A percentile compares a stretch with the other conserved stretches of the same genome.
phyloP scores from a whole-genome alignment of 1,284 basidiomycete species.

The Kwoniella shivajii region DNA sequence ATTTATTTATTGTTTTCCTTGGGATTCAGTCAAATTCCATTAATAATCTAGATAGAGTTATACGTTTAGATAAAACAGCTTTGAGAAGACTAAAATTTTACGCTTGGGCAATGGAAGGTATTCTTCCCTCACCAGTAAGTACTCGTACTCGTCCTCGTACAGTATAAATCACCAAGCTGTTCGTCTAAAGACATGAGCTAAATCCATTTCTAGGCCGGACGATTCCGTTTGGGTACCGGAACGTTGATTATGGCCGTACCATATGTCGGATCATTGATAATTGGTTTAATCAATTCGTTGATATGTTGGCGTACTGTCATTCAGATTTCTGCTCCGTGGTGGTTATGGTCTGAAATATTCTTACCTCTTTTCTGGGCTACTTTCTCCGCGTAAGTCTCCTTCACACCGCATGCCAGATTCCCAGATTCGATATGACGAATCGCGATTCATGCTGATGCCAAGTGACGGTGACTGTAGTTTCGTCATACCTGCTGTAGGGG shows the following conservation, averaged over 20 bases:
- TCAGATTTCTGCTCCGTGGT: conserved; percentile 6
- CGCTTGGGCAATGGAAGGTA: conserved; percentile 17
- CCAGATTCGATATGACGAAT: no score
- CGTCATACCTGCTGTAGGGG: neutral
- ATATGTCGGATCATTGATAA: conserved; percentile 1
- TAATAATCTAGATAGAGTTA: neutral
- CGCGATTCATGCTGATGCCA: no score
- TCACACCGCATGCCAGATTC: no score
- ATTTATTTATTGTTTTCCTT: no score
- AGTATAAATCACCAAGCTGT: neutral
- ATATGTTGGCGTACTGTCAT: neutral
- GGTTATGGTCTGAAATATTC: conserved; percentile 11
- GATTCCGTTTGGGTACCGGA: conserved; percentile 3
- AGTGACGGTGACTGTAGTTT: no score
- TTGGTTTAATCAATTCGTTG: neutral
- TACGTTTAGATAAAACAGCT: neutral
- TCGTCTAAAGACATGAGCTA: neutral
- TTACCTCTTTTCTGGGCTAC: conserved; percentile 4
- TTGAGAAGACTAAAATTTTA: conserved; percentile 8
- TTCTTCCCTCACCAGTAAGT: conserved; percentile 16
- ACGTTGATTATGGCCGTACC: conserved; percentile 1
- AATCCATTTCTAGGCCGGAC: neutral
- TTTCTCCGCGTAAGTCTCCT: conserved; percentile 8
- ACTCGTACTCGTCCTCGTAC: no score
- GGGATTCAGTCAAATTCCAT: no score